These are phyloP conservation scores for Verticillium nonalfalfae DNA, from an alignment of 2,329 filamentous ascomycete genomes.

Conservation along the genomic window DNA sequence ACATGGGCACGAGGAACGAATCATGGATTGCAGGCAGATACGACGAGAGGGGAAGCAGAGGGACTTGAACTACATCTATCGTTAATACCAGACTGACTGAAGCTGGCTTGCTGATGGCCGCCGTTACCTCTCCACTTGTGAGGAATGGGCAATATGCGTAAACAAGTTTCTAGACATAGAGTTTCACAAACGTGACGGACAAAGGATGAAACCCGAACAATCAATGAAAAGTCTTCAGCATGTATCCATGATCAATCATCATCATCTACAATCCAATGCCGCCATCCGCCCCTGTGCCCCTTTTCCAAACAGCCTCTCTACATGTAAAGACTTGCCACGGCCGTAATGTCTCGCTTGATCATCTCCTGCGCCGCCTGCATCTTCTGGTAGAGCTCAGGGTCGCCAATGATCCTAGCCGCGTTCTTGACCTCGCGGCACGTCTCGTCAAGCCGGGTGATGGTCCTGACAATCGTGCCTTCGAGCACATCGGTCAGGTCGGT, in stretches of 20 bases:
- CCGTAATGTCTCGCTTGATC: constrained; percentile 94
- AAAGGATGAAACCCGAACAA: too few relatives aligned
- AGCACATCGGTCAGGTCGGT: constrained; percentile 93
- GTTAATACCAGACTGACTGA: neutral
- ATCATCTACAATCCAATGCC: too few relatives aligned
- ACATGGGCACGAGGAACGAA: neutral
- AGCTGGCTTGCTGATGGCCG: neutral
- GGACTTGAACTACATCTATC: neutral
- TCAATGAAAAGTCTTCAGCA: neutral
- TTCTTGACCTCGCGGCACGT: constrained; percentile 97
- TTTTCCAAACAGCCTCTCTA: constrained; percentile 27
- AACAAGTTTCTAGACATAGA: too few relatives aligned
- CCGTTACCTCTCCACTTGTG: neutral
- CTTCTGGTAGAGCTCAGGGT: constrained; percentile 88
- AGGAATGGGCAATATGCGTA: neutral
- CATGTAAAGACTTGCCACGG: constrained; percentile 85
- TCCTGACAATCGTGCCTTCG: constrained; percentile 93
- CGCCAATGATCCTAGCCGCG: constrained; percentile 88
- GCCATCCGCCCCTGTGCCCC: too few relatives aligned
- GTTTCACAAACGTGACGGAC: too few relatives aligned
- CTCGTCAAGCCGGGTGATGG: constrained; percentile 90
- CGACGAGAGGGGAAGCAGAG: neutral
- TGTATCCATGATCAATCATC: too few relatives aligned
- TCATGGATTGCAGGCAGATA: neutral
- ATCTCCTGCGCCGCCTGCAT: constrained; percentile 97